Conservation (phyloP, 805 yeast species). For the Zygotorulaspora danielsina region DNA sequence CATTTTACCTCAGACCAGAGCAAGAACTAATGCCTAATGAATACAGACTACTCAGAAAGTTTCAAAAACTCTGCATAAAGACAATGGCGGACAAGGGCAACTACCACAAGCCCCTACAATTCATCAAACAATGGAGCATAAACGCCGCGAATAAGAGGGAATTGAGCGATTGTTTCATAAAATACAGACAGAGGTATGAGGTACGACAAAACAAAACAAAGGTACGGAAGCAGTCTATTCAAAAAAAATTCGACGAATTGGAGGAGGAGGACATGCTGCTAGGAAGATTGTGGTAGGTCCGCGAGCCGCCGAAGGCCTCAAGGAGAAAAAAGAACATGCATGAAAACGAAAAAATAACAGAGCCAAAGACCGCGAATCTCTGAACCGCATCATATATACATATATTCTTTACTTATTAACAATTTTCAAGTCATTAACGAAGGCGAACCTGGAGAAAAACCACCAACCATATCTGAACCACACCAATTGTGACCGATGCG, state of each 20-base stretch:
- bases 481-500: slow-evolving; percentile 85
- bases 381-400: slow-evolving; percentile 7
- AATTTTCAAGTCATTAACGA: slow-evolving; percentile 56
- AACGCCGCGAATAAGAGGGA: slow-evolving; percentile 12
- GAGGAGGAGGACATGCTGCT: slow-evolving; percentile 31
- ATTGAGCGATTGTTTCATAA: slow-evolving; percentile 15
- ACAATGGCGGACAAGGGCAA: slow-evolving; percentile 17
- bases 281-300: slow-evolving; percentile 31
- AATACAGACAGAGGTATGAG: slow-evolving; percentile 6
- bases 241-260: slow-evolving; percentile 21
- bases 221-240: slow-evolving; percentile 7
- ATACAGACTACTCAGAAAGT: slow-evolving; percentile 15
- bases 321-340: background rate
- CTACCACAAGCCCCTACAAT: slow-evolving; percentile 14
- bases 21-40: slow-evolving; percentile 9
- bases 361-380: background rate
- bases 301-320: background rate
- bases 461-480: slow-evolving; percentile 96
- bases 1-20: slow-evolving; percentile 11
- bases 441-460: slow-evolving; percentile 67
- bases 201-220: slow-evolving; percentile 7
- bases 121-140: slow-evolving; percentile 25
- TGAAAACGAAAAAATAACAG: background rate
- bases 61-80: slow-evolving; percentile 23
- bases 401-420: slow-evolving; percentile 11